Conservation (phyloP, 1,284 basidiomycete species). For the Cryptococcus jaspeensis region DNA sequence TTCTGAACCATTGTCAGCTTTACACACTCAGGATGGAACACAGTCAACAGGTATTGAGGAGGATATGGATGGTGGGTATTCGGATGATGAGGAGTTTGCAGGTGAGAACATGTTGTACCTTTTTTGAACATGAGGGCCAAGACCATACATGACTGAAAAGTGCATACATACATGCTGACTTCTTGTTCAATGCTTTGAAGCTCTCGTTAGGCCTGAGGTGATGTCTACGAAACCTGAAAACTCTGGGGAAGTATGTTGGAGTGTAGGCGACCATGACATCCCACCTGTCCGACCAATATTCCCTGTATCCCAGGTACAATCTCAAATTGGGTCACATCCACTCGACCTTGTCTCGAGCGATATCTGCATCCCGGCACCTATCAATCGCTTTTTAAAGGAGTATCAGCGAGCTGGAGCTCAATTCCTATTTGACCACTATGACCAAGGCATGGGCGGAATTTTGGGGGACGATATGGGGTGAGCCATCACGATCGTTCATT, state of each 20-base stretch:
- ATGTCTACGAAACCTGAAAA: neutral
- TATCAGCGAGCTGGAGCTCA: conserved; percentile 54
- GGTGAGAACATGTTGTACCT: too few species aligned
- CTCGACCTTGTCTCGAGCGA: conserved; percentile 27
- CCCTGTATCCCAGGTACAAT: conserved; percentile 14
- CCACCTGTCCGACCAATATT: conserved; percentile 27
- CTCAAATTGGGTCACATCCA: conserved; percentile 18
- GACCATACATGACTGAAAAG: too few species aligned
- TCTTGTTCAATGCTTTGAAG: too few species aligned
- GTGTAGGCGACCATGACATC: too few species aligned
- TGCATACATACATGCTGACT: too few species aligned
- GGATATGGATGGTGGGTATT: too few species aligned
- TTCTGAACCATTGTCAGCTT: too few species aligned
- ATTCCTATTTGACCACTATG: conserved; percentile 54
- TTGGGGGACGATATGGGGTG: conserved; percentile 58
- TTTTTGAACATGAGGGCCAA: too few species aligned
- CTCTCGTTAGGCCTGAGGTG: neutral
- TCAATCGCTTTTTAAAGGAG: conserved; percentile 54
- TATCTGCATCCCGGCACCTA: conserved; percentile 47
- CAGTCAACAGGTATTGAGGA: too few species aligned
- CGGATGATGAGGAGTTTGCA: too few species aligned
- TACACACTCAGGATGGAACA: too few species aligned
- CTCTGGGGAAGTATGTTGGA: too few species aligned
- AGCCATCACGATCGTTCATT: conserved; percentile 2
- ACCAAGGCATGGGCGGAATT: conserved; percentile 49